These are phyloP conservation scores for Ceratocystis harringtonii DNA, from an alignment of 2,329 filamentous ascomycete species.

Conservation along the genomic window DNA sequence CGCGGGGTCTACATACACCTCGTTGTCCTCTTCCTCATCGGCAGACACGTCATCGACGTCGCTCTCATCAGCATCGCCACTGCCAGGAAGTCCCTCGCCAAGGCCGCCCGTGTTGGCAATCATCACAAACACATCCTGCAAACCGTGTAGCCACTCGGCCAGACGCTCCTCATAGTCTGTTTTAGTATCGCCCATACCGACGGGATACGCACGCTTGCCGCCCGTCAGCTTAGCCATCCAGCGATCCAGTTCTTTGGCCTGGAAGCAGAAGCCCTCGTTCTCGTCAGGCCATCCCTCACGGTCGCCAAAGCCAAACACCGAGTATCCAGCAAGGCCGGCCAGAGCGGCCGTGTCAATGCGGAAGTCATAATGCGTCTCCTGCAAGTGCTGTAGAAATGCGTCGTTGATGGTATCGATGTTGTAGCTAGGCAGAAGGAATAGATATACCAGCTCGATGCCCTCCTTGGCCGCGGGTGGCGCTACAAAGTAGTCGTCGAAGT, in stretches of 20 bases:
- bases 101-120: conserved; percentile 45
- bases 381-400: conserved; percentile 70
- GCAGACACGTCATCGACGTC: conserved; percentile 57
- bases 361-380: conserved; percentile 93
- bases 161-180: conserved; percentile 52
- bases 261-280: conserved; percentile 80
- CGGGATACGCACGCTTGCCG: conserved; percentile 70
- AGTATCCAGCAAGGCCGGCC: conserved; percentile 63
- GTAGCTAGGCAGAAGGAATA: conserved; percentile 77
- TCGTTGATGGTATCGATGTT: conserved; percentile 89
- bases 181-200: conserved; percentile 79
- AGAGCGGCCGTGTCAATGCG: conserved; percentile 82
- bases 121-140: conserved; percentile 53
- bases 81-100: conserved; percentile 56
- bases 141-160: conserved; percentile 61
- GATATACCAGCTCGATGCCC: conserved; percentile 57
- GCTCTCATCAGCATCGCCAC: conserved; percentile 71
- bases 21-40: conserved; percentile 36
- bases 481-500: conserved; percentile 89
- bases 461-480: conserved; percentile 47
- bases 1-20: conserved; percentile 31
- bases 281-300: conserved; percentile 84
- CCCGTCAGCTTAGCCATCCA: conserved; percentile 95
- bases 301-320: conserved; percentile 88
- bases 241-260: conserved; percentile 77